Conservation (phyloP, 2,329 filamentous ascomycete species). For the Cordyceps militaris region DNA sequence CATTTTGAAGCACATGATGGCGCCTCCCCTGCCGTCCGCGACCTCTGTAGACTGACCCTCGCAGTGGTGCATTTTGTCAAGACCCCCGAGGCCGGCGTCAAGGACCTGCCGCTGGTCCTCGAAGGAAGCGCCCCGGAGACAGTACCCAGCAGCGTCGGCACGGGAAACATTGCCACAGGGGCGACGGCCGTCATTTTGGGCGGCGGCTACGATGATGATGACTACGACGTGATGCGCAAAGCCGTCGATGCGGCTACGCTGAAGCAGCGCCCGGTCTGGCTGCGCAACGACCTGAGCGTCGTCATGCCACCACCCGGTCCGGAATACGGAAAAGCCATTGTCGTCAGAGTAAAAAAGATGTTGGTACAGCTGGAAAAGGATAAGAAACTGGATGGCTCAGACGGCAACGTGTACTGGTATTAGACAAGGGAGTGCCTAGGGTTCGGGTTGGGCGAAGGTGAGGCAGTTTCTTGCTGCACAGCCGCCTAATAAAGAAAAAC, state of each 20-base stretch:
- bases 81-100: constrained; percentile 8
- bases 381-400: constrained; percentile 17
- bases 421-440: no score
- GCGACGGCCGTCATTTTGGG: constrained; percentile 9
- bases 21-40: background rate
- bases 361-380: constrained; percentile 17
- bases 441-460: no score
- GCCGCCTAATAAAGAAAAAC: no score
- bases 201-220: constrained; percentile 8
- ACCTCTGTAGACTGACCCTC: background rate
- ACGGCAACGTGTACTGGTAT: background rate
- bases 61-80: constrained; percentile 14
- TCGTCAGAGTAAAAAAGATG: constrained; percentile 20
- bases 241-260: constrained; percentile 5
- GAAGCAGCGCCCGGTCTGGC: constrained; percentile 16
- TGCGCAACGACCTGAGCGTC: constrained; percentile 19
- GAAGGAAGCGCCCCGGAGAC: background rate
- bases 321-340: constrained; percentile 22
- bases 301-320: constrained; percentile 20
- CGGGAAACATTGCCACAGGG: background rate
- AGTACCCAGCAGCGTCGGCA: constrained; percentile 4
- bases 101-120: constrained; percentile 12
- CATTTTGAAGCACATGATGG: no score
- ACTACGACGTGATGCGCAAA: constrained; percentile 8
- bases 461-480: no score